These are phyloP conservation scores for Coemansia sp. DNA, from an alignment of 371 early-diverging fungal genomes.

Conservation along the genomic window DNA sequence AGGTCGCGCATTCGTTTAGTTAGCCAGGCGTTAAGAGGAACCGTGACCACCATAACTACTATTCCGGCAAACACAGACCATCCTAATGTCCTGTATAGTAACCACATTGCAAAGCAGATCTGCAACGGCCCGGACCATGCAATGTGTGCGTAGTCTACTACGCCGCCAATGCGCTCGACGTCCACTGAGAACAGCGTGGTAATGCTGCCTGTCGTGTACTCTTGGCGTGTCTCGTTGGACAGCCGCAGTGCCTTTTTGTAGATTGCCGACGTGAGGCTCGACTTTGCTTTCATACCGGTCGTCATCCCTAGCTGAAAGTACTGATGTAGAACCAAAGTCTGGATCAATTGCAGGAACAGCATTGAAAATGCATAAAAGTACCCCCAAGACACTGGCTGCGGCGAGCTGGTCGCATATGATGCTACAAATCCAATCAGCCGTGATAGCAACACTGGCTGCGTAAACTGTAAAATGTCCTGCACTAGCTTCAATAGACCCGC, in stretches of 20 bases:
- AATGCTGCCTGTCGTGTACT: slow-evolving; percentile 77
- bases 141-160: slow-evolving; percentile 69
- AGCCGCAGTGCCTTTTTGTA: slow-evolving; percentile 80
- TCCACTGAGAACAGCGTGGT: slow-evolving; percentile 84
- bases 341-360: slow-evolving; percentile 69
- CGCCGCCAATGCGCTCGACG: slow-evolving; percentile 67
- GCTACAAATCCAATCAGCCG: slow-evolving; percentile 59
- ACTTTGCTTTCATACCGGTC: slow-evolving; percentile 52
- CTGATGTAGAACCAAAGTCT: slow-evolving; percentile 57
- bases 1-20: slow-evolving; percentile 70
- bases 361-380: slow-evolving; percentile 68
- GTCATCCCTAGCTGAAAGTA: slow-evolving; percentile 60
- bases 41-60: slow-evolving; percentile 69
- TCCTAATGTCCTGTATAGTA: slow-evolving; percentile 81
- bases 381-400: slow-evolving; percentile 58
- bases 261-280: slow-evolving; percentile 82
- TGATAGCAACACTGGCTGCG: slow-evolving; percentile 56
- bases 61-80: slow-evolving; percentile 84
- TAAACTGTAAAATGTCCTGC: slow-evolving; percentile 7
- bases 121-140: slow-evolving; percentile 87
- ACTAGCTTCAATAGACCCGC: slow-evolving; percentile 12
- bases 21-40: slow-evolving; percentile 67
- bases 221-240: slow-evolving; percentile 74
- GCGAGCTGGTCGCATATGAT: slow-evolving; percentile 42
- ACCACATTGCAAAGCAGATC: slow-evolving; percentile 70